phyloP scores from a whole-genome alignment of 1,139 yeast species.

The Yamadazyma mexicana region DNA sequence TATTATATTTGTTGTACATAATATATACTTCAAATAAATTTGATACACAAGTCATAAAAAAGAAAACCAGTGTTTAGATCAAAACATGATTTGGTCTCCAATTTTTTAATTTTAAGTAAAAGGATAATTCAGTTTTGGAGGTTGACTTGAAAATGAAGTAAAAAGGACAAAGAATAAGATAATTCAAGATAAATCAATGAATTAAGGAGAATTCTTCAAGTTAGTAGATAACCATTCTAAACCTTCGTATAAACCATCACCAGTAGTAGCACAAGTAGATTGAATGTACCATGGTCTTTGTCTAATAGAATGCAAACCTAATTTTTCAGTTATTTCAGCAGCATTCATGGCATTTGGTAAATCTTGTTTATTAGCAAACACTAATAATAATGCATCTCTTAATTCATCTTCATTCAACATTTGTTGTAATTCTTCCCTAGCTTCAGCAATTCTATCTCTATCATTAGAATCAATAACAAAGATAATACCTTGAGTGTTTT shows the following conservation, averaged over 20 bases:
- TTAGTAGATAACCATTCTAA: constrained; percentile 44
- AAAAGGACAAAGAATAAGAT: neutral
- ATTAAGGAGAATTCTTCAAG: constrained; percentile 26
- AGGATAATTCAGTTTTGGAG: neutral
- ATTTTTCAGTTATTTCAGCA: constrained; percentile 44
- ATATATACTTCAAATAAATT: constrained; percentile 1
- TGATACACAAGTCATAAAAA: neutral
- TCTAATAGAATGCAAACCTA: constrained; percentile 43
- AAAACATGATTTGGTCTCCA: neutral
- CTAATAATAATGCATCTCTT: constrained; percentile 43
- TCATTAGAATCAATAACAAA: constrained; percentile 45
- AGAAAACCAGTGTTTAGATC: neutral
- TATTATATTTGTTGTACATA: constrained; percentile 2
- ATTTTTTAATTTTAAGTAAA: too few species aligned
- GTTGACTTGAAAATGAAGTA: constrained; percentile 4
- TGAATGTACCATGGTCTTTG: constrained; percentile 47
- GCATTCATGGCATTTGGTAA: constrained; percentile 48
- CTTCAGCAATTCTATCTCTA: constrained; percentile 46
- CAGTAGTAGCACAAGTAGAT: constrained; percentile 45
- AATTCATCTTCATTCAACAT: constrained; percentile 46
- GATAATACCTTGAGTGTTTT: constrained; percentile 44
- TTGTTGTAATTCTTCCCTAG: constrained; percentile 45
- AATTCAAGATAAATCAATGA: too few species aligned
- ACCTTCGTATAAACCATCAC: constrained; percentile 46
- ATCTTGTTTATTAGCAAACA: constrained; percentile 44